A percentile compares a stretch with the other conserved stretches of the same genome.
Evolutionary conservation across 148 eudicot species (phyloP).

Genomic region (Mesembryanthemum crystallinum): DNA sequence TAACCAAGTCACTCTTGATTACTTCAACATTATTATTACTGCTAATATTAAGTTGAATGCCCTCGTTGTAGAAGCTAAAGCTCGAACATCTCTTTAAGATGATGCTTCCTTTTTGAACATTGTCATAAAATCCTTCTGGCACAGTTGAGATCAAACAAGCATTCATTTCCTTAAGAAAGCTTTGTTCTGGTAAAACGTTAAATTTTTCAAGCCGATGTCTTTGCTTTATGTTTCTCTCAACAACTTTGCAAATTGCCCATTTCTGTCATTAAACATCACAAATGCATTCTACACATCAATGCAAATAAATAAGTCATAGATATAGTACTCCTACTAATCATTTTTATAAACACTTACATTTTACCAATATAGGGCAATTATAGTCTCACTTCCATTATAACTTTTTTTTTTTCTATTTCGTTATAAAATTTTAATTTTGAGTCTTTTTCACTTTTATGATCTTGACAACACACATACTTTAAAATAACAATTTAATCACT

Average conservation of each 20-base stretch:
- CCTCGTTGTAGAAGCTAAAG: slow-evolving; percentile 47
- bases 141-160: slow-evolving; percentile 42
- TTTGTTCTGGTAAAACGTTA: slow-evolving; percentile 55
- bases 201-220: slow-evolving; percentile 43
- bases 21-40: slow-evolving; percentile 6
- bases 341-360: too few relatives aligned
- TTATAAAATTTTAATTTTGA: too few relatives aligned
- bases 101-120: slow-evolving; percentile 61
- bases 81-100: slow-evolving; percentile 37
- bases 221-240: slow-evolving; percentile 49
- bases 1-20: slow-evolving; percentile 47
- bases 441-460: too few relatives aligned
- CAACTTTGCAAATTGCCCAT: slow-evolving; percentile 56
- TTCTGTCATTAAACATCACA: slow-evolving; percentile 40
- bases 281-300: too few relatives aligned
- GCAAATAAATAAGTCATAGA: too few relatives aligned
- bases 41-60: slow-evolving; percentile 30
- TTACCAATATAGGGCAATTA: too few relatives aligned
- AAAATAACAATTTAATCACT: too few relatives aligned
- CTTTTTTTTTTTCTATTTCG: too few relatives aligned
- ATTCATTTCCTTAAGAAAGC: slow-evolving; percentile 41
- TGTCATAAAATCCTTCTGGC: slow-evolving; percentile 51
- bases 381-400: too few relatives aligned
- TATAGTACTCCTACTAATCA: too few relatives aligned
- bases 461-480: too few relatives aligned